These are phyloP conservation scores for Silybum marianum DNA, from an alignment of 129 eudicot genomes.

Conservation along the genomic window DNA sequence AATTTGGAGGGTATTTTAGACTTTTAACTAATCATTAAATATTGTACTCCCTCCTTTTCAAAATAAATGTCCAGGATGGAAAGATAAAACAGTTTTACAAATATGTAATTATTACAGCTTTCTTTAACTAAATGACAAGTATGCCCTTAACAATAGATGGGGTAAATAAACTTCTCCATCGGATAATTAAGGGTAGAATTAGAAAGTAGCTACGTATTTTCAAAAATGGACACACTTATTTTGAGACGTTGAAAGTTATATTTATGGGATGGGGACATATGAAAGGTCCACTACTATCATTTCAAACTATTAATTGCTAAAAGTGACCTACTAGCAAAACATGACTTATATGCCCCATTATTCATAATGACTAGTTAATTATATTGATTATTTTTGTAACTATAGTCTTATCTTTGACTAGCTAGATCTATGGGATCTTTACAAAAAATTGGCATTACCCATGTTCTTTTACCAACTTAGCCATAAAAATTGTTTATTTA, in stretches of 20 bases:
- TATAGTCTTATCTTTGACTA: background rate
- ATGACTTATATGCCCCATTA: background rate
- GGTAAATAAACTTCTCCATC: background rate
- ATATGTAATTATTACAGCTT: background rate
- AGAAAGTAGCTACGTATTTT: background rate
- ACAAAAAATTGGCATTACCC: background rate
- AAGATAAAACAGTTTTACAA: too few relatives aligned
- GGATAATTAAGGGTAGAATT: background rate
- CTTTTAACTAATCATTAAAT: background rate
- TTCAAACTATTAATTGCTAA: constrained; percentile 7
- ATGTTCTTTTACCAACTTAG: background rate
- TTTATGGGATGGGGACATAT: background rate
- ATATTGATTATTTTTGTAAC: background rate
- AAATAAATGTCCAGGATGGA: too few relatives aligned
- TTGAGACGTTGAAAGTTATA: background rate
- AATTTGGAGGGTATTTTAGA: background rate
- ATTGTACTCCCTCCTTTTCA: background rate
- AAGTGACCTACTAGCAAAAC: background rate
- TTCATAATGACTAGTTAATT: background rate
- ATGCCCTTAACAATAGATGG: background rate
- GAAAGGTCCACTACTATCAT: constrained; percentile 21
- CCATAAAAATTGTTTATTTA: background rate
- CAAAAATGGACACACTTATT: background rate
- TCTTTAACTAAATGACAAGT: background rate
- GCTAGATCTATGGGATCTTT: background rate